A percentile compares a stretch with the other conserved stretches of the same genome.
phyloP scores from a whole-genome alignment of 2,329 filamentous ascomycete species.

The Uncinocarpus reesii region DNA sequence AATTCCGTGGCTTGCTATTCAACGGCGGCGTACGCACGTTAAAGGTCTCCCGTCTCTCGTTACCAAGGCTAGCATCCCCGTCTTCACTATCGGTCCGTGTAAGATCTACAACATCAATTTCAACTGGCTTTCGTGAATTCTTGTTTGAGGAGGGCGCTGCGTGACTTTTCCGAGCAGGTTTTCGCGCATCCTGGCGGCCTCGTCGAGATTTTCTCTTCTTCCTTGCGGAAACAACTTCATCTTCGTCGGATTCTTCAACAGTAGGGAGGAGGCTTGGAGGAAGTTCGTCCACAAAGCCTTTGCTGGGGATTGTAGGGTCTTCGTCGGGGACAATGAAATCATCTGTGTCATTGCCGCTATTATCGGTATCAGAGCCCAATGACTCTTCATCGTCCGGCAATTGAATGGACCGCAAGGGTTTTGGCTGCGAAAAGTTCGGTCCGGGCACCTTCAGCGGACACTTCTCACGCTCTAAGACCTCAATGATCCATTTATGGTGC shows the following conservation, averaged over 20 bases:
- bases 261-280: neutral
- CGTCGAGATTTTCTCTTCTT: constrained; percentile 1
- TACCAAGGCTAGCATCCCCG: constrained; percentile 13
- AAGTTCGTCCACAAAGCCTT: neutral
- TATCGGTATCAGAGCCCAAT: constrained; percentile 23
- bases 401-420: constrained; percentile 5
- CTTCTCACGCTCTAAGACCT: constrained; percentile 30
- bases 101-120: constrained; percentile 27
- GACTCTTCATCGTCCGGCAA: constrained; percentile 27
- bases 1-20: constrained; percentile 18
- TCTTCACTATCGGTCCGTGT: constrained; percentile 21
- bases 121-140: neutral
- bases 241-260: constrained; percentile 4
- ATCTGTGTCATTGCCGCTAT: constrained; percentile 17
- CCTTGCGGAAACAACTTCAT: neutral
- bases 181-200: neutral
- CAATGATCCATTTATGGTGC: constrained; percentile 36
- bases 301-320: neutral
- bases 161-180: neutral
- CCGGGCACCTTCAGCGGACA: constrained; percentile 23
- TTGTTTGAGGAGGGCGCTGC: neutral
- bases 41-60: constrained; percentile 13
- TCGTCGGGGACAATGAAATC: constrained; percentile 26
- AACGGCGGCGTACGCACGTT: constrained; percentile 30
- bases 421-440: constrained; percentile 1